phyloP scores from a whole-genome alignment of 257 asterid genomes.

The Buddleja alternifolia region DNA sequence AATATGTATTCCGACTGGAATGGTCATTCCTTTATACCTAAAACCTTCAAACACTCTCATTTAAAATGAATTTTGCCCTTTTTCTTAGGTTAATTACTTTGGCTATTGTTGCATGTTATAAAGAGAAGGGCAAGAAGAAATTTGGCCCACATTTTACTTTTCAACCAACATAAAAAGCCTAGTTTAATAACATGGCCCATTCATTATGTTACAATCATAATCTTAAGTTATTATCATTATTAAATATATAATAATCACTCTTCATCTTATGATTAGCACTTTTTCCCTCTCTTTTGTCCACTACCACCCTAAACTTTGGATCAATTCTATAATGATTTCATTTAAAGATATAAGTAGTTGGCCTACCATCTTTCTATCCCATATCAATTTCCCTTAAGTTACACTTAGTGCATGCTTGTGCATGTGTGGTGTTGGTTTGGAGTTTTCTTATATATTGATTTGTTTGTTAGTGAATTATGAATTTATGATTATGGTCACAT shows the following conservation, averaged over 20 bases:
- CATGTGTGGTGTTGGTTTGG: constrained; percentile 41
- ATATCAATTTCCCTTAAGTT: neutral
- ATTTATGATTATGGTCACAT: too few relatives aligned
- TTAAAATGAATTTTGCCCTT: too few relatives aligned
- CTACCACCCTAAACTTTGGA: constrained; percentile 40
- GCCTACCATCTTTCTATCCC: constrained; percentile 7
- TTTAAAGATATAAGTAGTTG: neutral
- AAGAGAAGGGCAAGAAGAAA: constrained; percentile 11
- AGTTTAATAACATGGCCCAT: constrained; percentile 32
- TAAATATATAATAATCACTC: neutral
- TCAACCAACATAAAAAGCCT: constrained; percentile 29
- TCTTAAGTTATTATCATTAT: constrained; percentile 11
- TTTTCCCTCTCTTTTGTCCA: constrained; percentile 27
- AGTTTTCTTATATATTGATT: neutral
- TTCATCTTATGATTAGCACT: constrained; percentile 23
- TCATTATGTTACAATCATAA: constrained; percentile 33
- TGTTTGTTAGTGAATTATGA: constrained; percentile 22
- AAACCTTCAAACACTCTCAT: too few relatives aligned
- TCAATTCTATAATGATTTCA: constrained; percentile 12
- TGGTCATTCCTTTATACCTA: too few relatives aligned
- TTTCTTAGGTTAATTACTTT: too few relatives aligned
- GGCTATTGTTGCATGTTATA: constrained; percentile 13
- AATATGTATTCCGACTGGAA: too few relatives aligned
- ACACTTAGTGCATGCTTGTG: constrained; percentile 32
- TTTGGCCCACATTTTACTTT: constrained; percentile 38